phyloP scores from a whole-genome alignment of 768 basidiomycete species.

The Gymnopilus junonius region DNA sequence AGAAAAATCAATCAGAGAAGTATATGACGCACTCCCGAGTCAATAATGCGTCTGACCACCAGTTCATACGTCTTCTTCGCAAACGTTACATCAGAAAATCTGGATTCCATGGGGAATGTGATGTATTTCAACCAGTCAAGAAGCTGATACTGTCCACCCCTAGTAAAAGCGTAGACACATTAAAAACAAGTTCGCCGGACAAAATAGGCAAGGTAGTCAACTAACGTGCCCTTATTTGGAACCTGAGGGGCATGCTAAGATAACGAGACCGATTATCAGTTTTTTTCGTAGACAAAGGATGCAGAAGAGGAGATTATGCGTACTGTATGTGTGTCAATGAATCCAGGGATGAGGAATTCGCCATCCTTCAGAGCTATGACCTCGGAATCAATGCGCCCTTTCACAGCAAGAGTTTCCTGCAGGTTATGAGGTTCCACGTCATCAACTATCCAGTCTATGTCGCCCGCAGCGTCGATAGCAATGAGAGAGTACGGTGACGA shows the following conservation, averaged over 20 bases:
- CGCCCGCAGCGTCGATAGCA: constrained; percentile 47
- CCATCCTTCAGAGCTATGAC: constrained; percentile 49
- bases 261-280: not conserved
- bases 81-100: constrained; percentile 71
- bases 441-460: constrained; percentile 74
- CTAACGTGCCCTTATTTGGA: constrained; percentile 70
- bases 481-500: constrained; percentile 59
- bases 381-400: constrained; percentile 51
- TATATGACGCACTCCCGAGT: constrained; percentile 67
- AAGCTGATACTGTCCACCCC: constrained; percentile 85
- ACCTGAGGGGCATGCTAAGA: constrained; percentile 80
- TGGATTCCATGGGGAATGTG: constrained; percentile 89
- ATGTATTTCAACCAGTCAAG: constrained; percentile 85
- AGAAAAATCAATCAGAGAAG: constrained; percentile 6
- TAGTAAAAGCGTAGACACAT: constrained; percentile 28
- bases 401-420: constrained; percentile 52
- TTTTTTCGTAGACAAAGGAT: not conserved
- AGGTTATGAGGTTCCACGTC: constrained; percentile 54
- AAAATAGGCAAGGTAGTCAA: constrained; percentile 9
- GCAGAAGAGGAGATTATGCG: constrained; percentile 26
- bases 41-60: constrained; percentile 73
- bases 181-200: not conserved
- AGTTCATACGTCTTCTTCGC: constrained; percentile 70
- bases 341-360: constrained; percentile 84
- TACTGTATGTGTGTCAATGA: constrained; percentile 93